These are phyloP conservation scores for Geum urbanum DNA, from an alignment of 306 rosid species.

Conservation along the genomic window DNA sequence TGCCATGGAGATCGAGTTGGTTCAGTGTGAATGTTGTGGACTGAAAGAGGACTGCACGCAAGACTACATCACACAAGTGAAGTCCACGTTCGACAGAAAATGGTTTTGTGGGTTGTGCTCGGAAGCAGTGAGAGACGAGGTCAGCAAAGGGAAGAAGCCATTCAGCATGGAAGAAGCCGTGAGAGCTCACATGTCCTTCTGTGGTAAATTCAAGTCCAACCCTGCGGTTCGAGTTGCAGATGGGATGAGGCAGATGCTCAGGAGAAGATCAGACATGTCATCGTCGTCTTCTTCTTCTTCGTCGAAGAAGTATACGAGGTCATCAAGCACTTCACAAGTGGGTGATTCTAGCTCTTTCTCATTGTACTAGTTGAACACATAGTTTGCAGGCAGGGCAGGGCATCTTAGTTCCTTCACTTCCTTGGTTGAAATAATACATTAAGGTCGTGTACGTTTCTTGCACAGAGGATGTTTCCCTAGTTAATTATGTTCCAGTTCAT, in stretches of 20 bases:
- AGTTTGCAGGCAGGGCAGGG: conserved; percentile 12
- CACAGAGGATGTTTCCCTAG: background rate
- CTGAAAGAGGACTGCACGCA: conserved; percentile 93
- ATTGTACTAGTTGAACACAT: conserved; percentile 29
- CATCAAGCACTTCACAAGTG: conserved; percentile 68
- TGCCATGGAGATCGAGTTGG: conserved; percentile 77
- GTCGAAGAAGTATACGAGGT: conserved; percentile 51
- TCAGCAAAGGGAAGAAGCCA: conserved; percentile 48
- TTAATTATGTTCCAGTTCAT: conserved; percentile 6
- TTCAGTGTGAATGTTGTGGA: conserved; percentile 93
- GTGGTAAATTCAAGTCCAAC: conserved; percentile 79
- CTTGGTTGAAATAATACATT: conserved; percentile 36
- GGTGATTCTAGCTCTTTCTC: conserved; percentile 65
- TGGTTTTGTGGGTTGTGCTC: conserved; percentile 99
- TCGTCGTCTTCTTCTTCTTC: conserved; percentile 40
- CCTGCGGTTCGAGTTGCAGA: conserved; percentile 91
- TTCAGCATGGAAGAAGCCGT: conserved; percentile 84
- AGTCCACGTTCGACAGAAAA: conserved; percentile 74
- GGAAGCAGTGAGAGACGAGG: conserved; percentile 95
- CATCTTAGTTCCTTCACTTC: conserved; percentile 20
- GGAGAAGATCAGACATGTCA: conserved; percentile 69
- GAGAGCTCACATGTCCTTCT: conserved; percentile 95
- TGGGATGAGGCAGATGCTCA: conserved; percentile 94
- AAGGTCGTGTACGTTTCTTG: conserved; percentile 12
- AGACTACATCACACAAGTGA: conserved; percentile 63